Conservation (phyloP, 2,329 filamentous ascomycete species). For the Colletotrichum shisoi region DNA sequence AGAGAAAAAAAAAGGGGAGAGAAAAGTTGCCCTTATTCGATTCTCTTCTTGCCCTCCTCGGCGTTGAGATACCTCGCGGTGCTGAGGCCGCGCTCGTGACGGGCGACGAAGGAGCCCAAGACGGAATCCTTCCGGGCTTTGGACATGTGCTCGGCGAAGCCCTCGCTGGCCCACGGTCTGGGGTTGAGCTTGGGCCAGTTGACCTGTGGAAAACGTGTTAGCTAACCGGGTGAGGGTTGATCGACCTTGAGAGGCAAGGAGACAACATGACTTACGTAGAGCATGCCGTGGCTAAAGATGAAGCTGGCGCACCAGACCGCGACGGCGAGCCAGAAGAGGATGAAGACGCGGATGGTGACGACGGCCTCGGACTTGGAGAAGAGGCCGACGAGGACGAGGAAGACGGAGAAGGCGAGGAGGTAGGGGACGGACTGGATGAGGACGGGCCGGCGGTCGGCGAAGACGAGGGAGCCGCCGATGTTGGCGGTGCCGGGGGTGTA, state of each 20-base stretch:
- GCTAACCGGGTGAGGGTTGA: conserved; percentile 28
- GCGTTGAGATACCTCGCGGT: conserved; percentile 82
- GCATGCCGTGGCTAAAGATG: conserved; percentile 82
- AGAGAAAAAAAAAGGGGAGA: background rate
- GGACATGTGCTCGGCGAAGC: conserved; percentile 84
- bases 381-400: conserved; percentile 78
- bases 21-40: conserved; percentile 66
- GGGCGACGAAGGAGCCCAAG: conserved; percentile 75
- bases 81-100: conserved; percentile 84
- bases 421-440: conserved; percentile 95
- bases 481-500: conserved; percentile 79
- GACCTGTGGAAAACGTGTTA: conserved; percentile 64
- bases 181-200: conserved; percentile 99
- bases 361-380: conserved; percentile 76
- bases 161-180: conserved; percentile 83
- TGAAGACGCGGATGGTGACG: conserved; percentile 83
- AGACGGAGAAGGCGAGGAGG: conserved; percentile 82
- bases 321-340: conserved; percentile 77
- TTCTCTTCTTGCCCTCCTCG: conserved; percentile 98
- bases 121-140: conserved; percentile 84
- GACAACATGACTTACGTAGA: conserved; percentile 76
- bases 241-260: background rate
- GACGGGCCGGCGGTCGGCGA: conserved; percentile 83
- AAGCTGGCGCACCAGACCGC: conserved; percentile 78
- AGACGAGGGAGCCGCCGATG: conserved; percentile 76